Evolutionary conservation across 2,329 filamentous ascomycete species (phyloP).

Genomic region (Dactylellina sp.): DNA sequence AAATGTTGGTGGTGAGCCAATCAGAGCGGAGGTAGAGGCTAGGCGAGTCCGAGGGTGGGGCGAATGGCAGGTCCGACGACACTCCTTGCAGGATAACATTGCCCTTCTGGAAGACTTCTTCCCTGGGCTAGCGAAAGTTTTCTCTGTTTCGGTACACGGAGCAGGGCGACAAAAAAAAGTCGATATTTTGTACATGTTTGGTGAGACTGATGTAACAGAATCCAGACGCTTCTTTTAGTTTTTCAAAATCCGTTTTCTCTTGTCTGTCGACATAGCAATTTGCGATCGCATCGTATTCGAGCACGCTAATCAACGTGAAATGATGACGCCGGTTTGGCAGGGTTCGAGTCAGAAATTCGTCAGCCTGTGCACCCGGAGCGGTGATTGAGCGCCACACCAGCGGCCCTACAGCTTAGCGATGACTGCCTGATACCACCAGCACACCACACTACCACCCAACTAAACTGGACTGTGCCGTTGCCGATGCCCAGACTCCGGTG

Average conservation of each 20-base stretch:
- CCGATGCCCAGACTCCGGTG: background rate
- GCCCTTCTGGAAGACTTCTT: conserved; percentile 48
- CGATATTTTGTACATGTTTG: too few species aligned
- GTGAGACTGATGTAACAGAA: background rate
- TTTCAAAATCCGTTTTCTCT: background rate
- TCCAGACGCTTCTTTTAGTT: conserved; percentile 15
- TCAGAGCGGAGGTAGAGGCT: conserved; percentile 18
- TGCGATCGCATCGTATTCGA: too few species aligned
- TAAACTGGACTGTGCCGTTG: background rate
- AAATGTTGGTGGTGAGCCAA: conserved; percentile 24
- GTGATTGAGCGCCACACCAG: background rate
- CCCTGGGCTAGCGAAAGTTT: conserved; percentile 19
- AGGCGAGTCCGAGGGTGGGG: conserved; percentile 56
- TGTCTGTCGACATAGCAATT: too few species aligned
- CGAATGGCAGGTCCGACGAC: conserved; percentile 40
- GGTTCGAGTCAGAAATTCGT: conserved; percentile 44
- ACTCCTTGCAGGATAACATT: conserved; percentile 43
- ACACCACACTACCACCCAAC: too few species aligned
- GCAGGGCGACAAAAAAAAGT: background rate
- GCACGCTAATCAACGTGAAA: background rate
- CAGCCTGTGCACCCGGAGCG: conserved; percentile 4
- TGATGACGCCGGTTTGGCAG: conserved; percentile 24
- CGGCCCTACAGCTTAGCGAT: conserved; percentile 18
- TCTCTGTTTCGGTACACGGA: background rate
- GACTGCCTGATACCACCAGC: too few species aligned